Evolutionary conservation across 1,139 yeast species (phyloP).

Genomic region (Sugiyamaella pinicola): DNA sequence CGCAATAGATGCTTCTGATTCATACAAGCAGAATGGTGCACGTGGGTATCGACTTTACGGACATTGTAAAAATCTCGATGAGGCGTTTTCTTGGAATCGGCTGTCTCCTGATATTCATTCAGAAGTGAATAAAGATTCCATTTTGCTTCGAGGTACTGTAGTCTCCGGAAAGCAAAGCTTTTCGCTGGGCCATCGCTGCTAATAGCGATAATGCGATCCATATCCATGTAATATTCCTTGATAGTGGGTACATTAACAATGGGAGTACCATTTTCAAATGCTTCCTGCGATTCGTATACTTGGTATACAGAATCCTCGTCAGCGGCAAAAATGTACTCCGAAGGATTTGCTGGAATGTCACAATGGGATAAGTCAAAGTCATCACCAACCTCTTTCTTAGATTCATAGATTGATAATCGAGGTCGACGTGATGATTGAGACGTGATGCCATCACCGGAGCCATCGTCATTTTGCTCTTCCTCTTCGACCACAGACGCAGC

Average conservation of each 20-base stretch:
- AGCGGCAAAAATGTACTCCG: slow-evolving; percentile 49
- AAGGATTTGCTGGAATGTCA: slow-evolving; percentile 61
- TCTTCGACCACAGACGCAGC: slow-evolving; percentile 33
- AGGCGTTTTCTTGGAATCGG: slow-evolving; percentile 80
- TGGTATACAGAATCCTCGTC: slow-evolving; percentile 72
- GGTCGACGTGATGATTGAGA: slow-evolving; percentile 16
- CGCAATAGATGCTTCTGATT: slow-evolving; percentile 94
- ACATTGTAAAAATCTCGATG: slow-evolving; percentile 98
- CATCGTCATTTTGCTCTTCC: slow-evolving; percentile 21
- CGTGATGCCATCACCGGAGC: slow-evolving; percentile 7
- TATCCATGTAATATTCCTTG: slow-evolving; percentile 79
- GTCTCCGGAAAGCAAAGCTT: slow-evolving; percentile 90
- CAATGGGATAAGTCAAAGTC: slow-evolving; percentile 64
- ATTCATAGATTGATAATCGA: slow-evolving; percentile 20
- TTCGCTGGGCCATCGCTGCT: slow-evolving; percentile 97
- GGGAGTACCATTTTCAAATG: slow-evolving; percentile 38
- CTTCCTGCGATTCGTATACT: slow-evolving; percentile 50
- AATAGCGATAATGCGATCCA: slow-evolving; percentile 67
- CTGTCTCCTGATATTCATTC: slow-evolving; percentile 90
- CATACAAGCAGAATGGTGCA: slow-evolving; percentile 99
- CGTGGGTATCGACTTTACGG: slow-evolving; percentile 97
- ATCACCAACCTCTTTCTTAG: slow-evolving; percentile 44
- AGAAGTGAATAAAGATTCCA: slow-evolving; percentile 89
- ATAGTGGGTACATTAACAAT: slow-evolving; percentile 72
- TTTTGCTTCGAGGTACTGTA: slow-evolving; percentile 92